Evolutionary conservation across 208 protist genomes (phyloP).

Genomic region (Phytomonas francai): DNA sequence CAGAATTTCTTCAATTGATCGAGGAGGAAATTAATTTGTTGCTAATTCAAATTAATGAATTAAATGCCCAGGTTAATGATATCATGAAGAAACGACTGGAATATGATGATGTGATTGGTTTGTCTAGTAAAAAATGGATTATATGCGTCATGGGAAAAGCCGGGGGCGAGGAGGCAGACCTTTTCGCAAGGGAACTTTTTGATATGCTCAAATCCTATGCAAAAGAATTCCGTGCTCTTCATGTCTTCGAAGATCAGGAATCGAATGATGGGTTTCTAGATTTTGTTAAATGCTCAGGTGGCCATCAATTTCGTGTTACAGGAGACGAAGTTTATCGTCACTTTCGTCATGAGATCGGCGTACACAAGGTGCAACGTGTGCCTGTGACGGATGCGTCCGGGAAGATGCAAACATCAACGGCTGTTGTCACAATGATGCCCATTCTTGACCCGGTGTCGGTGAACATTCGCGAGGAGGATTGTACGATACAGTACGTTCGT

Average conservation of each 20-base stretch:
- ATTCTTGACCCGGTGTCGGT: slow-evolving; percentile 83
- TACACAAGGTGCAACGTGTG: slow-evolving; percentile 89
- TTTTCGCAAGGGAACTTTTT: slow-evolving; percentile 78
- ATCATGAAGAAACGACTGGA: slow-evolving; percentile 62
- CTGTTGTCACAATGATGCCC: slow-evolving; percentile 81
- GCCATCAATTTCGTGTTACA: slow-evolving; percentile 27
- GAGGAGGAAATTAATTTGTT: slow-evolving; percentile 61
- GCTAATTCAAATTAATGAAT: slow-evolving; percentile 24
- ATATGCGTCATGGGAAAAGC: slow-evolving; percentile 66
- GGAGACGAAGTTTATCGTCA: slow-evolving; percentile 73
- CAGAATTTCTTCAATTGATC: slow-evolving; percentile 63
- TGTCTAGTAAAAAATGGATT: slow-evolving; percentile 60
- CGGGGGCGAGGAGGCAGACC: slow-evolving; percentile 76
- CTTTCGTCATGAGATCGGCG: slow-evolving; percentile 84
- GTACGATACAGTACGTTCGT: slow-evolving; percentile 81
- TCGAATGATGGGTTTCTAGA: slow-evolving; percentile 7
- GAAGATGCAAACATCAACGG: slow-evolving; percentile 90
- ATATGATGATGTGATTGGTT: slow-evolving; percentile 64
- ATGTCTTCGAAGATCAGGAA: slow-evolving; percentile 21
- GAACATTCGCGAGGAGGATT: slow-evolving; percentile 77
- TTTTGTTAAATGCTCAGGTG: slow-evolving; percentile 1
- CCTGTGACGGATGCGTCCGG: slow-evolving; percentile 80
- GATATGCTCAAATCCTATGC: slow-evolving; percentile 73
- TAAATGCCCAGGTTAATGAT: slow-evolving; percentile 47
- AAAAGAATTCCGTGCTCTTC: slow-evolving; percentile 23